Percentiles rank a stretch among this genome's conserved stretches.
Evolutionary conservation across 164 flowering plant species (phyloP).

Genomic region (Hamamelis virginiana): DNA sequence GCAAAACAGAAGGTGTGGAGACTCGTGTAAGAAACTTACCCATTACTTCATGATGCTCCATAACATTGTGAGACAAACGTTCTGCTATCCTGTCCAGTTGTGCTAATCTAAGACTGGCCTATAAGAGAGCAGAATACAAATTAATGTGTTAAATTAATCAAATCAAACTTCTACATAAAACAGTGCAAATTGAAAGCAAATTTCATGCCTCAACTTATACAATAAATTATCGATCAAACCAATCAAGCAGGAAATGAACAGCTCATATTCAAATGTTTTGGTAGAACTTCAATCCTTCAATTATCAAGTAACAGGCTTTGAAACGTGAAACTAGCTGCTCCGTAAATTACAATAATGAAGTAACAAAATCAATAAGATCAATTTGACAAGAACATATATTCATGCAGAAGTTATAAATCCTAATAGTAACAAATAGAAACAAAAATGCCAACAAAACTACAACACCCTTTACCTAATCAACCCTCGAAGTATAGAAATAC

Average conservation of each 20-base stretch:
- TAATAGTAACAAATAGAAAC: neutral
- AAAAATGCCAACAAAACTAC: neutral
- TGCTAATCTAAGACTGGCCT: slow-evolving; percentile 87
- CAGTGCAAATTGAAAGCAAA: neutral
- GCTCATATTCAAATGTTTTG: neutral
- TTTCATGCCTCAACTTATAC: neutral
- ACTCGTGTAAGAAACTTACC: slow-evolving; percentile 48
- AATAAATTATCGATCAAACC: neutral
- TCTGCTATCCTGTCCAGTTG: slow-evolving; percentile 89
- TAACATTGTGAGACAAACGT: slow-evolving; percentile 78
- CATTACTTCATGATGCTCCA: slow-evolving; percentile 98
- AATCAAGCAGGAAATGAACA: neutral
- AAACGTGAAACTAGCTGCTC: neutral
- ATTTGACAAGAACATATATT: neutral
- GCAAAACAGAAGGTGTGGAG: neutral
- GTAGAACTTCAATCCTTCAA: neutral
- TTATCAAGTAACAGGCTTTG: neutral
- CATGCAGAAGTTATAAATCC: neutral
- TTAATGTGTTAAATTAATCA: neutral
- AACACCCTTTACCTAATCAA: neutral
- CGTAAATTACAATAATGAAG: too few relatives aligned
- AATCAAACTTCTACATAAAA: neutral
- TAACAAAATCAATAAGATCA: neutral
- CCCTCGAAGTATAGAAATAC: neutral
- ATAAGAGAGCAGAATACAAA: slow-evolving; percentile 22